Evolutionary conservation across 805 yeast species (phyloP).

Genomic region (Cyberlindnera japonica): DNA sequence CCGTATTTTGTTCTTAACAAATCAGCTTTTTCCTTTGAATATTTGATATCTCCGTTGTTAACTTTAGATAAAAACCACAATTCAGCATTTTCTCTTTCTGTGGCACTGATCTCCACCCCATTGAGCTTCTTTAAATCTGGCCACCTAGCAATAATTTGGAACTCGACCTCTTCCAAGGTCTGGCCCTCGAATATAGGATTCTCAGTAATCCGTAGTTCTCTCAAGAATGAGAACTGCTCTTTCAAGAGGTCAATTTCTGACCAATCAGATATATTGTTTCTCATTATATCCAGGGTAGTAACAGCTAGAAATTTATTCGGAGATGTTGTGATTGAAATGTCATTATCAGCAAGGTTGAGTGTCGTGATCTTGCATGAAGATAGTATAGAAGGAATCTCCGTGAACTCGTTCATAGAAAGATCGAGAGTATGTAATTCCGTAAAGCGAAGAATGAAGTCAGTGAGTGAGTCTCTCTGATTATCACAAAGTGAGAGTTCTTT

Average conservation of each 20-base stretch:
- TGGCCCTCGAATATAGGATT: constrained; percentile 44
- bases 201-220: constrained; percentile 43
- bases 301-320: constrained; percentile 14
- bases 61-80: constrained; percentile 58
- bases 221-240: constrained; percentile 38
- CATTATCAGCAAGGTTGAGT: constrained; percentile 15
- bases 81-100: constrained; percentile 62
- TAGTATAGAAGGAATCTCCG: constrained; percentile 10
- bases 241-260: constrained; percentile 42
- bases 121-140: constrained; percentile 43
- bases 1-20: constrained; percentile 20
- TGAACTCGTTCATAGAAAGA: constrained; percentile 17
- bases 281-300: constrained; percentile 44
- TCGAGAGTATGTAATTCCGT: constrained; percentile 7
- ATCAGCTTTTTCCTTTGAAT: constrained; percentile 14
- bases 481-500: constrained; percentile 27
- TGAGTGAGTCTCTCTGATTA: constrained; percentile 21
- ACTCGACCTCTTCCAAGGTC: constrained; percentile 25
- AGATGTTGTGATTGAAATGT: constrained; percentile 29
- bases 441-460: neutral
- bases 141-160: constrained; percentile 44
- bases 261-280: constrained; percentile 49
- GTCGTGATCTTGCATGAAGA: constrained; percentile 3
- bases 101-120: constrained; percentile 47
- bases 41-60: constrained; percentile 24